Conservation (phyloP, 345 rosid species). For the Murraya koenigii region DNA sequence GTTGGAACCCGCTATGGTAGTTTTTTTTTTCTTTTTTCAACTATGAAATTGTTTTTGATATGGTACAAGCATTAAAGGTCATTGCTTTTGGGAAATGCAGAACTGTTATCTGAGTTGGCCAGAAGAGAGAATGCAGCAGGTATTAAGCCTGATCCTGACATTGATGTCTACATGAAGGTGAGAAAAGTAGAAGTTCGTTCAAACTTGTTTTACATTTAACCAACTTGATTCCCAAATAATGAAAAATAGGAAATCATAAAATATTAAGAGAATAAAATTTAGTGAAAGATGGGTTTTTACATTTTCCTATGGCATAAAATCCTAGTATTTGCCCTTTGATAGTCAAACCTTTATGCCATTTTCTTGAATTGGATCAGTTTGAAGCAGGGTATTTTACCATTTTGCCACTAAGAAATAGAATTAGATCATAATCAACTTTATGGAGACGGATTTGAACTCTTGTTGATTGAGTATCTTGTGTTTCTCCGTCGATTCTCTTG, state of each 20-base stretch:
- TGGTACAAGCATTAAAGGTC: too few species aligned
- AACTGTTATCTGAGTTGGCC: conserved; percentile 61
- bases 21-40: too few species aligned
- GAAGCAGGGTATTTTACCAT: too few species aligned
- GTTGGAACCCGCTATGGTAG: conserved; percentile 58
- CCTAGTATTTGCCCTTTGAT: too few species aligned
- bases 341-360: too few species aligned
- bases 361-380: not conserved
- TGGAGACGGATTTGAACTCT: not conserved
- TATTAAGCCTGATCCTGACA: conserved; percentile 75
- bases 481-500: not conserved
- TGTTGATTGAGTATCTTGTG: not conserved
- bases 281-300: too few species aligned
- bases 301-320: too few species aligned
- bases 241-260: too few species aligned
- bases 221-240: too few species aligned
- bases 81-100: conserved; percentile 28
- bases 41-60: too few species aligned
- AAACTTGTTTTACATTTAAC: not conserved
- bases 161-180: conserved; percentile 83
- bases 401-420: too few species aligned
- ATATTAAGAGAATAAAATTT: too few species aligned
- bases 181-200: not conserved
- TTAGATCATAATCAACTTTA: not conserved
- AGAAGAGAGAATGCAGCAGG: conserved; percentile 80